phyloP scores from a whole-genome alignment of 306 rosid species.

The Quercus mongolica region DNA sequence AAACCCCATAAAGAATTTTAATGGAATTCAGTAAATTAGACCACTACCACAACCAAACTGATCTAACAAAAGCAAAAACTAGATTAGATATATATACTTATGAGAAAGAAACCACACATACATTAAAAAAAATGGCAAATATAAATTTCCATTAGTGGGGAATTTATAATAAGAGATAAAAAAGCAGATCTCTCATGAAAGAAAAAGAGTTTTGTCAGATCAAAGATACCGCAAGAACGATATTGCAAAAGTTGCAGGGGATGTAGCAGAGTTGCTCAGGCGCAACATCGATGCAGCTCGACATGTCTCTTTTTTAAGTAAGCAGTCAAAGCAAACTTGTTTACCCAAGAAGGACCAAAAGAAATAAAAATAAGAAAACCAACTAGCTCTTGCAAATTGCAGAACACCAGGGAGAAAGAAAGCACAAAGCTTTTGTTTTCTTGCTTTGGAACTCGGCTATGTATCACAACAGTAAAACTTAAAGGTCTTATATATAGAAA shows the following conservation, averaged over 20 bases:
- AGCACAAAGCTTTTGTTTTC: conserved; percentile 39
- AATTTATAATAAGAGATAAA: neutral
- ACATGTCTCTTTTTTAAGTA: conserved; percentile 45
- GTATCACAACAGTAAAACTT: conserved; percentile 44
- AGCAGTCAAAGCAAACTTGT: neutral
- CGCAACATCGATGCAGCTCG: conserved; percentile 68
- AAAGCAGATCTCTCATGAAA: conserved; percentile 39
- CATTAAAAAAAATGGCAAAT: neutral
- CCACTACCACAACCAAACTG: conserved; percentile 11
- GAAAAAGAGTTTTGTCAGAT: conserved; percentile 5
- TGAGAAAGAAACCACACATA: conserved; percentile 13
- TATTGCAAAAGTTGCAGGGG: conserved; percentile 99
- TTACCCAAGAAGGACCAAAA: conserved; percentile 2
- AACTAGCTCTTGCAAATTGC: conserved; percentile 20
- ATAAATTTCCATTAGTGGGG: neutral
- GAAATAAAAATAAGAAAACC: neutral
- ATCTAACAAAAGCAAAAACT: conserved; percentile 18
- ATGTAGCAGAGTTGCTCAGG: conserved; percentile 97
- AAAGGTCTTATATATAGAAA: conserved; percentile 42
- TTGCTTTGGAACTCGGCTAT: conserved; percentile 38
- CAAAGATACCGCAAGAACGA: conserved; percentile 87
- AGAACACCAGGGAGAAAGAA: conserved; percentile 17
- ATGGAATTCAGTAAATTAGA: conserved; percentile 7
- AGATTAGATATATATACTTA: conserved; percentile 6
- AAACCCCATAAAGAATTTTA: conserved; percentile 25